A percentile compares a stretch with the other conserved stretches of the same genome.
Conservation (phyloP, 768 basidiomycete genomes). For the Flagelloscypha sp. region DNA sequence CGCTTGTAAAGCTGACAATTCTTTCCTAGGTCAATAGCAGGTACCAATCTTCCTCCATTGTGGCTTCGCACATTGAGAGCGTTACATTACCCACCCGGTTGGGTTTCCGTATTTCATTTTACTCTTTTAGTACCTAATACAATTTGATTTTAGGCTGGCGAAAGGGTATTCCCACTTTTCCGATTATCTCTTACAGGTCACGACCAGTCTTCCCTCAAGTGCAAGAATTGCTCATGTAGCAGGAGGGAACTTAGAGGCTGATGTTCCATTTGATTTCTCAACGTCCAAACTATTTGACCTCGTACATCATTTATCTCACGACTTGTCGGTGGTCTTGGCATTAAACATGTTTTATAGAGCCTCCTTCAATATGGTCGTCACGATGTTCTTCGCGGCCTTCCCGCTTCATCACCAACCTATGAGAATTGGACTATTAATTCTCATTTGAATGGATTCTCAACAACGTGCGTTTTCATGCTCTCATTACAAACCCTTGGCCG, state of each 20-base stretch:
- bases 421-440: too few relatives aligned
- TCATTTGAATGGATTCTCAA: too few relatives aligned
- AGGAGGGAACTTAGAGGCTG: background rate
- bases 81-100: conserved; percentile 55
- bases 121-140: conserved; percentile 12
- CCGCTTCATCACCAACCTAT: too few relatives aligned
- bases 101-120: conserved; percentile 5
- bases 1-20: conserved; percentile 7
- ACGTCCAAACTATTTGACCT: conserved; percentile 8
- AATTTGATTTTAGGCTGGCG: conserved; percentile 16
- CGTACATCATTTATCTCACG: too few relatives aligned
- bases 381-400: too few relatives aligned
- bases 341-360: conserved; percentile 8
- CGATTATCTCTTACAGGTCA: conserved; percentile 1
- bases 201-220: background rate
- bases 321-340: background rate
- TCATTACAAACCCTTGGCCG: conserved; percentile 7
- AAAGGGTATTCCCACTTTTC: background rate
- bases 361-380: too few relatives aligned
- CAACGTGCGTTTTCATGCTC: too few relatives aligned
- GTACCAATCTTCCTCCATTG: conserved; percentile 49
- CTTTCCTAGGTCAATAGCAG: conserved; percentile 20
- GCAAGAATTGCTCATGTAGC: background rate
- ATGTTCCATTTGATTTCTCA: conserved; percentile 23
- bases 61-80: conserved; percentile 52